phyloP scores from a whole-genome alignment of 768 basidiomycete species.

The Amanita pseudoporphyria region DNA sequence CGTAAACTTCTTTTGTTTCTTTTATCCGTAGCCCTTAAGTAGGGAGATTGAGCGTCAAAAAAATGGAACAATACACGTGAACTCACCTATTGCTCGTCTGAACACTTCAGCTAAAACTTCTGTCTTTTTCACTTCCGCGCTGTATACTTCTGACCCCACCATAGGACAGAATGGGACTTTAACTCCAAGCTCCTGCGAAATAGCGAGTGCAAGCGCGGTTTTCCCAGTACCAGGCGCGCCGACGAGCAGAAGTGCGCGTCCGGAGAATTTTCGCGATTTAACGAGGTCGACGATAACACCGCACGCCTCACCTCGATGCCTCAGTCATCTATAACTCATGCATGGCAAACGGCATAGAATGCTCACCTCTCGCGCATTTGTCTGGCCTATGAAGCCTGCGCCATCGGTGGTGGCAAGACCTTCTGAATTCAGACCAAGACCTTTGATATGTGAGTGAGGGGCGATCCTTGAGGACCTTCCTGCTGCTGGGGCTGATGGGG shows the following conservation, averaged over 20 bases:
- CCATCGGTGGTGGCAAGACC: constrained; percentile 64
- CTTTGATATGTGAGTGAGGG: constrained; percentile 95
- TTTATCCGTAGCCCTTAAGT: constrained; percentile 86
- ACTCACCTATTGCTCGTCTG: constrained; percentile 88
- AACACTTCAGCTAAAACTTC: constrained; percentile 95
- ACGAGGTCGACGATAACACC: constrained; percentile 85
- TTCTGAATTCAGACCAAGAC: constrained; percentile 80
- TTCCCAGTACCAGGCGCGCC: constrained; percentile 98
- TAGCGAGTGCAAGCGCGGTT: constrained; percentile 92
- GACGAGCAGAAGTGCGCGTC: constrained; percentile 83
- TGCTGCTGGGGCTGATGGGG: constrained; percentile 36
- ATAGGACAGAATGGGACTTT: constrained; percentile 99
- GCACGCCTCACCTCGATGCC: constrained; percentile 53
- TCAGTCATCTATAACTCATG: constrained; percentile 4
- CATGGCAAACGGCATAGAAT: constrained; percentile 6
- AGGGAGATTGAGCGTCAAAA: neutral
- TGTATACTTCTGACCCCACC: constrained; percentile 97
- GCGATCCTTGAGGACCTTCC: constrained; percentile 73
- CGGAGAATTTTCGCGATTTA: constrained; percentile 88
- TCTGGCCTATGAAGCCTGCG: constrained; percentile 89
- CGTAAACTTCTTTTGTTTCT: constrained; percentile 98
- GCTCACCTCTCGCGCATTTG: constrained; percentile 77
- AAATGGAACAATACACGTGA: constrained; percentile 8
- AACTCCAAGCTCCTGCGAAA: constrained; percentile 87
- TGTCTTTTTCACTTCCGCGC: constrained; percentile 97